phyloP scores from a whole-genome alignment of 2,329 filamentous ascomycete species.

The Trichoderma aggressivum region DNA sequence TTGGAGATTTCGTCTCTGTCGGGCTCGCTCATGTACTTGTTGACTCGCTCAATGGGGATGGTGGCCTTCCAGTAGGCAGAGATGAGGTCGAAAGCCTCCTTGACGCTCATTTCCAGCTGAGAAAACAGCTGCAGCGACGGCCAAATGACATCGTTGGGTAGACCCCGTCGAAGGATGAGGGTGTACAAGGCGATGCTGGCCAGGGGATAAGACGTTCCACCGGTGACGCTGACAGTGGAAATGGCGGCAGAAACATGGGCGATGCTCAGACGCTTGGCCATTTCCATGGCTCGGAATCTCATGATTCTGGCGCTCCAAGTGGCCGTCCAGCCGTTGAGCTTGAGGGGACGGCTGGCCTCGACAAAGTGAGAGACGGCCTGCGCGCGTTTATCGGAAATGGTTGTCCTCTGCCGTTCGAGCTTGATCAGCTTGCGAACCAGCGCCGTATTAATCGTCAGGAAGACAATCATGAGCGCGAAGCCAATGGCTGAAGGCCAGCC shows the following conservation, averaged over 20 bases:
- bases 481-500: constrained; percentile 77
- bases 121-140: constrained; percentile 78
- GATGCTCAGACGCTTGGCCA: constrained; percentile 37
- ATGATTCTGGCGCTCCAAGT: constrained; percentile 38
- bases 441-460: constrained; percentile 66
- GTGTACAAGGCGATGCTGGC: constrained; percentile 81
- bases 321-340: constrained; percentile 40
- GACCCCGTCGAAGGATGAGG: constrained; percentile 59
- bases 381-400: constrained; percentile 72
- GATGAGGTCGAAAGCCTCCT: constrained; percentile 71
- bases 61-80: constrained; percentile 75
- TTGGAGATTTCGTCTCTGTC: constrained; percentile 59
- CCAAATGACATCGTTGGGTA: constrained; percentile 81
- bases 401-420: constrained; percentile 68
- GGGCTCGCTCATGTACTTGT: constrained; percentile 82
- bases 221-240: constrained; percentile 64
- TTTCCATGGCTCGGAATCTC: constrained; percentile 35
- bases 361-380: constrained; percentile 83
- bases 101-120: constrained; percentile 69
- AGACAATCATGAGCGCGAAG: constrained; percentile 63
- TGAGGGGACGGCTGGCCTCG: constrained; percentile 71
- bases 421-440: constrained; percentile 64
- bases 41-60: constrained; percentile 78
- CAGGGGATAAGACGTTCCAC: constrained; percentile 73
- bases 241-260: constrained; percentile 48